A percentile compares a stretch with the other conserved stretches of the same genome.
Conservation (phyloP, 208 protist species). For the Perkinsela sp. region DNA sequence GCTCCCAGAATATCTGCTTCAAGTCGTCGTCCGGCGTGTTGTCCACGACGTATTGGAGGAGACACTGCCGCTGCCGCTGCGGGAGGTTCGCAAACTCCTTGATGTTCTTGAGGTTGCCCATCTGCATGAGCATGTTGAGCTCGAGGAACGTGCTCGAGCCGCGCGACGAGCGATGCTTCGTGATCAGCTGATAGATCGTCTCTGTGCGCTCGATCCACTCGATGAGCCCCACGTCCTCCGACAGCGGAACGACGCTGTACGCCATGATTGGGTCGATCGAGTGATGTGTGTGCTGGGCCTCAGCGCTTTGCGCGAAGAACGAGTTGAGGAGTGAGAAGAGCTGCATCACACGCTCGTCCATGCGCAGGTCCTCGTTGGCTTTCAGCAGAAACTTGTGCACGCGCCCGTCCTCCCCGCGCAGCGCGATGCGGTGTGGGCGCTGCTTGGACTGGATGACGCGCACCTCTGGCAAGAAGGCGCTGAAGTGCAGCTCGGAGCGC, state of each 20-base stretch:
- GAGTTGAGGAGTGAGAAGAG: conserved; percentile 97
- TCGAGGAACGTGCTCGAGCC: conserved; percentile 50
- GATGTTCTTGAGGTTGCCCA: conserved; percentile 23
- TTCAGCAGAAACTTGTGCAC: conserved; percentile 94
- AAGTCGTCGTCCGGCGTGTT: conserved; percentile 81
- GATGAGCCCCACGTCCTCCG: conserved; percentile 91
- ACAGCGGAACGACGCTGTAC: conserved; percentile 96
- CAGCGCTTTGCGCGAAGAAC: conserved; percentile 65
- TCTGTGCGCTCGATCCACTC: conserved; percentile 94
- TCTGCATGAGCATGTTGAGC: conserved; percentile 36
- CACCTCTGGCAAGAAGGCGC: conserved; percentile 63
- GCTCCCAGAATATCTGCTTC: conserved; percentile 82
- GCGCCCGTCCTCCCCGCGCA: conserved; percentile 76
- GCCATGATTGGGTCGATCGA: conserved; percentile 70
- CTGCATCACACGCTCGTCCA: conserved; percentile 99
- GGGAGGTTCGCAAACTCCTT: conserved; percentile 45
- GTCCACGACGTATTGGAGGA: conserved; percentile 73
- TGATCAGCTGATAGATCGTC: conserved; percentile 71
- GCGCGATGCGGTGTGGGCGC: conserved; percentile 83
- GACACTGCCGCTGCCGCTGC: conserved; percentile 29
- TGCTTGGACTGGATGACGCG: conserved; percentile 96
- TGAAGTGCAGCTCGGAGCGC: conserved; percentile 70
- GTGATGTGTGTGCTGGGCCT: conserved; percentile 16
- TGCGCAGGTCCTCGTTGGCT: conserved; percentile 86
- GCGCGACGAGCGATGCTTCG: conserved; percentile 25